Conservation (phyloP, 139 green algal genomes). For the Volvox africanus region DNA sequence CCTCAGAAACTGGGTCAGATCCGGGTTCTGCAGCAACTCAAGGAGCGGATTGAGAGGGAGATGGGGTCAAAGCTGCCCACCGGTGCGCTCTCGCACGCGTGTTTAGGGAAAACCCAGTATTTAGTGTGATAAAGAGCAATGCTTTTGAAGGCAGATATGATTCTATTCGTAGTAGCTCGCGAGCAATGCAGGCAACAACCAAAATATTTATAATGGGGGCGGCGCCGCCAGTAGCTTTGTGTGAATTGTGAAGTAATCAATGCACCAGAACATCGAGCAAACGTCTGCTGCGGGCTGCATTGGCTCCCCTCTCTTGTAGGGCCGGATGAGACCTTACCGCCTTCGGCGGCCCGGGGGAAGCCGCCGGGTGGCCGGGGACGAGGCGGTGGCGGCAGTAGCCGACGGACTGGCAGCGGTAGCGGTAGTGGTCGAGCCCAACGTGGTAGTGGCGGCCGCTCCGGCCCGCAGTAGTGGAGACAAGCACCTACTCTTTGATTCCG, state of each 20-base stretch:
- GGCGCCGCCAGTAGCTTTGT: too few species aligned
- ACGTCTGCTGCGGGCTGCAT: too few species aligned
- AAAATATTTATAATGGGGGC: too few species aligned
- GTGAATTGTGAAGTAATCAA: too few species aligned
- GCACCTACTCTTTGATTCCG: too few species aligned
- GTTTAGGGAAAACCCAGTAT: too few species aligned
- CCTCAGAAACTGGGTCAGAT: slow-evolving; percentile 68
- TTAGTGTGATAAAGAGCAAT: too few species aligned
- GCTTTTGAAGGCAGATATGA: too few species aligned
- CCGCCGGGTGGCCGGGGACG: slow-evolving; percentile 26
- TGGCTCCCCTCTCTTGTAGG: slow-evolving; percentile 23
- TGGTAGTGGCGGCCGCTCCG: neutral
- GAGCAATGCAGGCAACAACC: too few species aligned
- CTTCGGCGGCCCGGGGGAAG: slow-evolving; percentile 50
- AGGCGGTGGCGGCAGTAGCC: slow-evolving; percentile 24
- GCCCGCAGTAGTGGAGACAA: neutral
- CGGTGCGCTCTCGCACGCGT: slow-evolving; percentile 44
- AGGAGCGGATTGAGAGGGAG: slow-evolving; percentile 72
- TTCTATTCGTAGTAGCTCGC: too few species aligned
- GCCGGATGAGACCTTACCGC: slow-evolving; percentile 64
- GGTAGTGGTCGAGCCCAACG: neutral
- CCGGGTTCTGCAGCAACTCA: slow-evolving; percentile 74
- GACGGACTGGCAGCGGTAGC: neutral
- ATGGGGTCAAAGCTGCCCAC: slow-evolving; percentile 65
- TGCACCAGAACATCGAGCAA: too few species aligned